These are phyloP conservation scores for Tetrahymena elliotti DNA, from an alignment of 73 alveolate species.

Conservation along the genomic window DNA sequence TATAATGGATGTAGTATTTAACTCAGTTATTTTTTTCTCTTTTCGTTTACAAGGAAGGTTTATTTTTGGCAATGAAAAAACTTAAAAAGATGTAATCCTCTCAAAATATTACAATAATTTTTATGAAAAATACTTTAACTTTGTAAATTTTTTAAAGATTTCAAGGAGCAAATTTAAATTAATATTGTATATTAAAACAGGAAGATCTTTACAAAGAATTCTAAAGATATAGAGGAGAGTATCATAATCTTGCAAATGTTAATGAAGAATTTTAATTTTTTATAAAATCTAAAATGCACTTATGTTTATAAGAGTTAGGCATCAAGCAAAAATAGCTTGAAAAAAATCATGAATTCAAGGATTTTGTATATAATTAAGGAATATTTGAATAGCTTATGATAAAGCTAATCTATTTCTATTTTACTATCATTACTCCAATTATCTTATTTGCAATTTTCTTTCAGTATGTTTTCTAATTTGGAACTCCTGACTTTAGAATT, in stretches of 20 bases:
- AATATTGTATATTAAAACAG: too few relatives aligned
- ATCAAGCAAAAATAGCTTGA: not conserved
- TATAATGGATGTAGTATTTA: not conserved
- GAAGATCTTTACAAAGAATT: not conserved
- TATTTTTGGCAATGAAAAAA: not conserved
- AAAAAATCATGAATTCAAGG: not conserved
- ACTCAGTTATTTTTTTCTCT: not conserved
- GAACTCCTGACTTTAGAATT: not conserved
- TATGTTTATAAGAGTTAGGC: not conserved
- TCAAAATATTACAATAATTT: not conserved
- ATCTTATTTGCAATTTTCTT: not conserved
- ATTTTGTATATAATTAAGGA: not conserved
- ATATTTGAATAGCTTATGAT: not conserved
- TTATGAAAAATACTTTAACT: not conserved
- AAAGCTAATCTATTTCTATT: not conserved
- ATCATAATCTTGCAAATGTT: not conserved
- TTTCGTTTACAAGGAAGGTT: not conserved
- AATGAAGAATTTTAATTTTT: not conserved
- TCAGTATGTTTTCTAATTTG: not conserved
- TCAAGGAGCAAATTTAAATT: too few relatives aligned
- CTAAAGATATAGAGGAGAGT: not conserved
- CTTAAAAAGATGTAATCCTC: not conserved
- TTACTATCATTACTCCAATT: not conserved
- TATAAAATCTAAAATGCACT: not conserved
- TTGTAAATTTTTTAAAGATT: not conserved